A percentile compares a stretch with the other conserved stretches of the same genome.
These are phyloP conservation scores for Gossypium turneri DNA, from an alignment of 345 rosid genomes.

Conservation along the genomic window DNA sequence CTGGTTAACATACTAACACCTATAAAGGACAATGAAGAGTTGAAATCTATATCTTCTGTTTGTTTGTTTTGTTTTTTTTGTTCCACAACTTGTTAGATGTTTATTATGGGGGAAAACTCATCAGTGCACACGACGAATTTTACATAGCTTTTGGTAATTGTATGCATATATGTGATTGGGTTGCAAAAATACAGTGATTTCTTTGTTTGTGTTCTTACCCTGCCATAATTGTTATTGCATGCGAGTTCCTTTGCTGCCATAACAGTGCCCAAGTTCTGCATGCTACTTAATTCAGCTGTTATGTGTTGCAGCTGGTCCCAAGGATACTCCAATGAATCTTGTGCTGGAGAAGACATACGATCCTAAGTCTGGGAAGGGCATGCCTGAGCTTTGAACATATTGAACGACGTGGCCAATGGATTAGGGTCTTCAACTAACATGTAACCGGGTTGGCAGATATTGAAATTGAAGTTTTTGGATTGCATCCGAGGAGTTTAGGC, in stretches of 20 bases:
- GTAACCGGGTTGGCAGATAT: too few relatives aligned
- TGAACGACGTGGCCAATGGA: too few relatives aligned
- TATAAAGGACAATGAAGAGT: background rate
- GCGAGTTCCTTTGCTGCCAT: too few relatives aligned
- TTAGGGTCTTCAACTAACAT: too few relatives aligned
- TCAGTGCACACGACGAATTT: background rate
- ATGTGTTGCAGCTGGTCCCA: conserved; percentile 70
- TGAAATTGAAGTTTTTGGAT: too few relatives aligned
- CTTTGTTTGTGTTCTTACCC: background rate
- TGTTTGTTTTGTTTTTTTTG: too few relatives aligned
- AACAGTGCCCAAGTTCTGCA: too few relatives aligned
- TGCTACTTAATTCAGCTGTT: conserved; percentile 11
- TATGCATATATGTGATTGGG: background rate
- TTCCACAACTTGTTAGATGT: background rate
- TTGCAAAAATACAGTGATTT: background rate
- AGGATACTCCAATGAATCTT: conserved; percentile 77
- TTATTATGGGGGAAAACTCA: background rate
- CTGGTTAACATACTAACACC: background rate
- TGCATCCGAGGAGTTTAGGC: too few relatives aligned
- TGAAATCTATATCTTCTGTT: background rate
- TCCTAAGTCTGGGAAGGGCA: conserved; percentile 80
- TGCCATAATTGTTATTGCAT: background rate
- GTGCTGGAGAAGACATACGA: conserved; percentile 84
- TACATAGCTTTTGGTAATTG: background rate
- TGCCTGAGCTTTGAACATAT: conserved; percentile 72